These are phyloP conservation scores for Trametes punicea DNA, from an alignment of 768 basidiomycete genomes.

Conservation along the genomic window DNA sequence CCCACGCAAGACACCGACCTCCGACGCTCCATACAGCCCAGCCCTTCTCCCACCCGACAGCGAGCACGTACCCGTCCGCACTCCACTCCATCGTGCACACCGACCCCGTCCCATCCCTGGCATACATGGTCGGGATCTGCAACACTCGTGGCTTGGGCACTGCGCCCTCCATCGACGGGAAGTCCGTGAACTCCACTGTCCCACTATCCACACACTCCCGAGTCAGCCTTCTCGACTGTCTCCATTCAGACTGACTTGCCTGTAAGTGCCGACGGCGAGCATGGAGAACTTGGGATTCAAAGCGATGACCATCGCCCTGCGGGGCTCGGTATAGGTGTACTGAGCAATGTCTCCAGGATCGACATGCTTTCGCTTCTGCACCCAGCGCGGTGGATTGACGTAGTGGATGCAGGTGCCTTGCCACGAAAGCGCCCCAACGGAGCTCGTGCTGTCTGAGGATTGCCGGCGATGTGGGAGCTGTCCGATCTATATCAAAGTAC, in stretches of 20 bases:
- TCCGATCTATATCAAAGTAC: not conserved
- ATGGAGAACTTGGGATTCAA: constrained; percentile 81
- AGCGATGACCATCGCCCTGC: constrained; percentile 59
- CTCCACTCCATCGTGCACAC: constrained; percentile 84
- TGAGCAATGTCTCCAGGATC: constrained; percentile 41
- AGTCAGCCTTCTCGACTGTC: not conserved
- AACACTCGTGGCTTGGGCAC: constrained; percentile 59
- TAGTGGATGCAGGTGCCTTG: constrained; percentile 78
- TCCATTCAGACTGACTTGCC: constrained; percentile 38
- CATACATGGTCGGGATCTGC: constrained; percentile 59
- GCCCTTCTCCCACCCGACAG: constrained; percentile 85
- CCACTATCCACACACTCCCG: constrained; percentile 43
- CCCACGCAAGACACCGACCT: constrained; percentile 81
- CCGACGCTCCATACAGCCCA: constrained; percentile 92
- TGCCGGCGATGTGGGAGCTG: constrained; percentile 11
- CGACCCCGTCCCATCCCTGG: constrained; percentile 50
- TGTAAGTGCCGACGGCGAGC: constrained; percentile 72
- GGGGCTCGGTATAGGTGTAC: constrained; percentile 57
- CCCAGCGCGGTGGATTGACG: constrained; percentile 72
- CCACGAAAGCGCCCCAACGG: constrained; percentile 39
- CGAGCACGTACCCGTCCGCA: constrained; percentile 91
- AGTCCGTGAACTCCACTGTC: constrained; percentile 59
- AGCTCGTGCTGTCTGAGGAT: constrained; percentile 12
- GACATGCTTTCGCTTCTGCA: constrained; percentile 67
- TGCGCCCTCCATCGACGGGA: constrained; percentile 61